Base-by-base conservation (phyloP, 2,329 filamentous ascomycete genomes). In the Colletotrichum destructivum region DNA sequence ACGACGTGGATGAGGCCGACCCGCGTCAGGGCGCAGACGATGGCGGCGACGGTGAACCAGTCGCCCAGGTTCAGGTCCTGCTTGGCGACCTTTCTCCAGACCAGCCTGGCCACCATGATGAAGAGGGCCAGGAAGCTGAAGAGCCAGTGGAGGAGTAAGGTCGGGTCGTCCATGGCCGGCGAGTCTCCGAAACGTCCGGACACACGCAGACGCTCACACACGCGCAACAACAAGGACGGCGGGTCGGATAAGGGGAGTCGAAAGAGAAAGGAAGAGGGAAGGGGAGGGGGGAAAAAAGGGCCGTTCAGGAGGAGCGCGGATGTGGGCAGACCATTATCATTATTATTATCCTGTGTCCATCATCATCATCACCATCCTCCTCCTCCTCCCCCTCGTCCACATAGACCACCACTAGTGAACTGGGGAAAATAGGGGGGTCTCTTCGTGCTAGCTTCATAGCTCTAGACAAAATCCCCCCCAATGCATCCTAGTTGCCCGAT, bases 1-100 rank as follows among this genome's bases (percentile, higher is more conserved):
- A 81, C 79, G 21, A 82, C 78, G 61, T 81, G 78, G 38, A 81
- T 78, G 18, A 82, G 63, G 5, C 74, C 76, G 5, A 78, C 62
- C 8, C 77, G 70, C 1, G 73, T 70, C 49, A 78, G 31, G 11
- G 70, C 75, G 56, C 76, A 81, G 51, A 84, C 35, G 67, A 82
- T 83, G 11, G 81, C 80, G 65, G 83, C 84, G 82, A 86, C 83
- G 40, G 74, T 77, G 63, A 77, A 61, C 59, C 71, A 78, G 61
- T 79, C 77, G 49, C 73, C 75, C 13, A 62, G n/a, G 26, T 73
- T 71, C 49, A 72, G 76, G 3, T 72, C 38, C 47, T 78, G 76
- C 18, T 61, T 73, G 26, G 67, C 60, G 12, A 74, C 38, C 52
- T 73, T 77, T 21, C 70, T 74, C 66, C 75, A 75, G 21, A 73